Evolutionary conservation across 2,329 filamentous ascomycete genomes (phyloP).

Genomic region (Neodidymelliopsis sp.): DNA sequence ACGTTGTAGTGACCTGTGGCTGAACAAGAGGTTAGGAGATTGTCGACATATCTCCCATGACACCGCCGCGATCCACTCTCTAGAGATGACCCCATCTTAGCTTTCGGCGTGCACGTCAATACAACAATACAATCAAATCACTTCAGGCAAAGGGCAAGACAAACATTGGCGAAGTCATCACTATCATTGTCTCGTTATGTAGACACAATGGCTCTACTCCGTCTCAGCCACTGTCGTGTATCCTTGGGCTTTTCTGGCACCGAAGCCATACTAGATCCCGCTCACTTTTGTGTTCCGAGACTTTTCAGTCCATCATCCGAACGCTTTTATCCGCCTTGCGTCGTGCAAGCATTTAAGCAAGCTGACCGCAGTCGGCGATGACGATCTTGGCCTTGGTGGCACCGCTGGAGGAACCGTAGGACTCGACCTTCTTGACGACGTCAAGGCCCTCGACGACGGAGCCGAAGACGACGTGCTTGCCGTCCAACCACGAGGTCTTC

Average conservation of each 20-base stretch:
- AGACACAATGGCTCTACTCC: slow-evolving; percentile 19
- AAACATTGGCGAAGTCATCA: slow-evolving; percentile 15
- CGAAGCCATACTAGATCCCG: slow-evolving; percentile 18
- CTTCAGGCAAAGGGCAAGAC: neutral
- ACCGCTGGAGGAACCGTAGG: slow-evolving; percentile 32
- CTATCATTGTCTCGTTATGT: slow-evolving; percentile 21
- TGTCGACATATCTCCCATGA: too few species aligned
- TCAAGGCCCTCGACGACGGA: slow-evolving; percentile 61
- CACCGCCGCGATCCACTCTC: too few species aligned
- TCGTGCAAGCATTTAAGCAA: slow-evolving; percentile 20
- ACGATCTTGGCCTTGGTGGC: slow-evolving; percentile 30
- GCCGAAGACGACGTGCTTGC: slow-evolving; percentile 85
- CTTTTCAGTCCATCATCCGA: slow-evolving; percentile 16
- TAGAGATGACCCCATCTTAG: too few species aligned
- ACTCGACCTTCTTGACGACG: slow-evolving; percentile 35
- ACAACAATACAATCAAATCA: too few species aligned
- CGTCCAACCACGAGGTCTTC: slow-evolving; percentile 81
- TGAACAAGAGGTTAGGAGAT: too few species aligned
- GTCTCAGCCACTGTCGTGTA: slow-evolving; percentile 9
- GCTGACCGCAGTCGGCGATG: slow-evolving; percentile 37
- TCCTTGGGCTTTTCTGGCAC: slow-evolving; percentile 12
- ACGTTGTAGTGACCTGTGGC: too few species aligned
- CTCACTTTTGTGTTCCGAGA: slow-evolving; percentile 11
- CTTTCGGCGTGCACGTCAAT: too few species aligned
- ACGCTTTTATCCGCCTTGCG: slow-evolving; percentile 18